phyloP scores from a whole-genome alignment of 106 monocot genomes.

The Allium fistulosum region DNA sequence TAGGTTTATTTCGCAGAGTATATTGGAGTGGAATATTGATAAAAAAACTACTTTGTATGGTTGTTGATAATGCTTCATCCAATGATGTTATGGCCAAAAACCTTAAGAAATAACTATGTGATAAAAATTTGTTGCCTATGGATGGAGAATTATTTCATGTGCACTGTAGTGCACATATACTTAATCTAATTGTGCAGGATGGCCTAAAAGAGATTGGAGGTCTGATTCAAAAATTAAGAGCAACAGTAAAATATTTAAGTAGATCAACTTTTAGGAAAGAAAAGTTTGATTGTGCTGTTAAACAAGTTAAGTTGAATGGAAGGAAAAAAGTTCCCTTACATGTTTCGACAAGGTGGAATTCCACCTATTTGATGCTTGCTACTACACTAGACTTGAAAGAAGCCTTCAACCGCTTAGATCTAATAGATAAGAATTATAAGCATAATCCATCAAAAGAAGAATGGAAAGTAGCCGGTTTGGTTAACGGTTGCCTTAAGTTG shows the following conservation, averaged over 20 bases:
- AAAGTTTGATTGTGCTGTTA: background rate
- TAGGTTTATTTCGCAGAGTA: background rate
- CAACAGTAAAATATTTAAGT: background rate
- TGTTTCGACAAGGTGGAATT: background rate
- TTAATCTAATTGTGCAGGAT: background rate
- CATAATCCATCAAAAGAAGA: background rate
- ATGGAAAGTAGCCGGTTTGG: background rate
- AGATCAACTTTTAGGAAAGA: background rate
- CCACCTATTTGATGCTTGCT: background rate
- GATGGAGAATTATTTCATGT: background rate
- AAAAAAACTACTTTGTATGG: background rate
- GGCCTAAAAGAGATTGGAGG: background rate
- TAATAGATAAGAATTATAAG: background rate
- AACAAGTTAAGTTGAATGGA: background rate
- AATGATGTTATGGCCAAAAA: background rate
- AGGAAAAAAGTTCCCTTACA: background rate
- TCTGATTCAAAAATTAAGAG: background rate
- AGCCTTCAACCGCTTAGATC: background rate
- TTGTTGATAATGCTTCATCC: background rate
- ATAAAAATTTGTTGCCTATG: background rate
- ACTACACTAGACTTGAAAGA: background rate
- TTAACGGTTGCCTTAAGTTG: background rate
- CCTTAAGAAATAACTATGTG: background rate
- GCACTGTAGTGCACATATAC: background rate
- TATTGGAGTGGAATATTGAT: background rate